Evolutionary conservation across 139 green algal genomes (phyloP).

Genomic region (Coelastrella sp.): DNA sequence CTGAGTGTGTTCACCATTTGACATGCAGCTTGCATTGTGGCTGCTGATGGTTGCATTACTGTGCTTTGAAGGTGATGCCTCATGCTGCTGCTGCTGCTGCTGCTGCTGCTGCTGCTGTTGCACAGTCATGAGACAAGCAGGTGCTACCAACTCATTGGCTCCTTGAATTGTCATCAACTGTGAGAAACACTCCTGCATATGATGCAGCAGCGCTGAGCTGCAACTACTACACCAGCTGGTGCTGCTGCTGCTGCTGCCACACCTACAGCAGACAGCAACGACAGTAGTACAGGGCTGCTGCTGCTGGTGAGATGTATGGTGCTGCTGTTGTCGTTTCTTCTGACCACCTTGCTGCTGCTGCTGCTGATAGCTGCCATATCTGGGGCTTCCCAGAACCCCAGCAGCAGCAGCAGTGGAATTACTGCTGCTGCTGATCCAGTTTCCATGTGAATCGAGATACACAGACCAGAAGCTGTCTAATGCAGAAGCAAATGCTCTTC

Average conservation of each 20-base stretch:
- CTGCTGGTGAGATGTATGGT: too few relatives aligned
- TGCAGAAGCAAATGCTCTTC: constrained; percentile 54
- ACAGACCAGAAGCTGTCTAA: constrained; percentile 69
- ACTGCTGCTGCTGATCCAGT: background rate
- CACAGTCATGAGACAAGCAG: background rate
- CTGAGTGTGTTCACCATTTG: too few relatives aligned
- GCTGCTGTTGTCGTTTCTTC: too few relatives aligned
- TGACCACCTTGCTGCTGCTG: background rate
- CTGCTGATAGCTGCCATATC: too few relatives aligned
- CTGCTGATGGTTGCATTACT: background rate
- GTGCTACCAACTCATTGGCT: constrained; percentile 34
- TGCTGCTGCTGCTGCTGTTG: constrained; percentile 28
- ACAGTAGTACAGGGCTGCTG: constrained; percentile 13
- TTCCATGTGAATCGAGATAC: constrained; percentile 68
- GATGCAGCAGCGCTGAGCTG: constrained; percentile 37
- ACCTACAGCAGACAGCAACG: background rate
- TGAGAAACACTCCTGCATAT: constrained; percentile 45
- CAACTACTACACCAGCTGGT: constrained; percentile 47
- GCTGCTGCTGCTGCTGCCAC: background rate
- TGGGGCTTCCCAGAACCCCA: background rate
- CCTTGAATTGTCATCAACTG: constrained; percentile 35
- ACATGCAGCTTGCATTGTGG: background rate
- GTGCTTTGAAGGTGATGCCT: background rate
- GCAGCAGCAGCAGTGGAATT: background rate
- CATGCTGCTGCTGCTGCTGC: background rate